Evolutionary conservation across 768 basidiomycete species (phyloP).

Genomic region (Tricholomella constricta): DNA sequence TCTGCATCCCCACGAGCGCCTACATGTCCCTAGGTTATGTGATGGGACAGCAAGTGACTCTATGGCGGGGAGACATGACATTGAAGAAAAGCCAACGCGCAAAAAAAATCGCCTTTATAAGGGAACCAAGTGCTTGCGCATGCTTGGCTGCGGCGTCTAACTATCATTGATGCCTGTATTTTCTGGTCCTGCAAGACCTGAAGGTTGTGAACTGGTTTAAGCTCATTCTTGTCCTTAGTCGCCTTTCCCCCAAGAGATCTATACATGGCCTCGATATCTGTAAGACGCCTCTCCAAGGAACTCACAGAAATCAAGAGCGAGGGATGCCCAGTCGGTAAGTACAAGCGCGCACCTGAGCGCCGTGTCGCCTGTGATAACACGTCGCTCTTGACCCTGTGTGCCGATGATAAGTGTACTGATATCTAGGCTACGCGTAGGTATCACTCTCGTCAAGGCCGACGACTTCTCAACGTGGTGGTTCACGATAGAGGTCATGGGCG

Average conservation of each 20-base stretch:
- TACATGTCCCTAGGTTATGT: slow-evolving; percentile 44
- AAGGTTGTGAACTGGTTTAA: not conserved
- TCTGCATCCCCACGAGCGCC: slow-evolving; percentile 77
- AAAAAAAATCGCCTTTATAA: slow-evolving; percentile 28
- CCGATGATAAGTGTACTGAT: slow-evolving; percentile 10
- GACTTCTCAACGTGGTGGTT: slow-evolving; percentile 80
- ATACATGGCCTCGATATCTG: slow-evolving; percentile 62
- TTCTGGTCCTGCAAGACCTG: no score
- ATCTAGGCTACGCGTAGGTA: slow-evolving; percentile 48
- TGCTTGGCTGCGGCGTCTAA: slow-evolving; percentile 12
- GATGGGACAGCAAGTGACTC: slow-evolving; percentile 66
- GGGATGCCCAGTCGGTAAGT: slow-evolving; percentile 64
- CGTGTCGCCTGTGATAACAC: not conserved
- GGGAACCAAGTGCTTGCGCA: slow-evolving; percentile 9
- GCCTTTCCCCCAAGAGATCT: not conserved
- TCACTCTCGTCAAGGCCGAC: slow-evolving; percentile 71
- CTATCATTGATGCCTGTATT: not conserved
- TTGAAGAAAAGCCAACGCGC: slow-evolving; percentile 19
- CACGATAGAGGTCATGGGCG: slow-evolving; percentile 81
- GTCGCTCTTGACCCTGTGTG: not conserved
- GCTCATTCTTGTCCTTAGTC: not conserved
- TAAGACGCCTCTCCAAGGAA: slow-evolving; percentile 71
- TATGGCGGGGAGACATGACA: slow-evolving; percentile 60
- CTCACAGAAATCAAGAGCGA: slow-evolving; percentile 65
- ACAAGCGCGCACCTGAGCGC: slow-evolving; percentile 13